A percentile compares a stretch with the other conserved stretches of the same genome.
These are phyloP conservation scores for Alternaria angustiovoidea DNA, from an alignment of 2,329 filamentous ascomycete genomes.

Conservation along the genomic window DNA sequence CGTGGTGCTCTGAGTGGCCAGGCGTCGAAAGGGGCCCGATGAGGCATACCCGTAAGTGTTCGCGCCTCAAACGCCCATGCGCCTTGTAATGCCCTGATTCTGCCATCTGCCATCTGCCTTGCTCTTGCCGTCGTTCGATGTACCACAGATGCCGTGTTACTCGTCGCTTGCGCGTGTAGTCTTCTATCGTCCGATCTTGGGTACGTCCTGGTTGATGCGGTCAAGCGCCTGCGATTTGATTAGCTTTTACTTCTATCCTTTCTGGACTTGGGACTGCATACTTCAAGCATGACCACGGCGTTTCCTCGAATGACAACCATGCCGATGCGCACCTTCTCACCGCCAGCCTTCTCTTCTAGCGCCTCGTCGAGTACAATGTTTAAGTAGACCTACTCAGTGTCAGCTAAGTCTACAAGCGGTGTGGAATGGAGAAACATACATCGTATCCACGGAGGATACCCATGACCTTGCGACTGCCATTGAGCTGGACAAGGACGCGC, in stretches of 20 bases:
- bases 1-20: conserved; percentile 5
- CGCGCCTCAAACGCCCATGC: conserved; percentile 35
- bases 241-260: conserved; percentile 8
- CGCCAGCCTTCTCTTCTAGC: conserved; percentile 90
- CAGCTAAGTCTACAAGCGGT: background rate
- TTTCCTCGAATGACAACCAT: conserved; percentile 98
- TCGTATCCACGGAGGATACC: conserved; percentile 95
- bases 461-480: conserved; percentile 96
- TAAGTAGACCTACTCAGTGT: conserved; percentile 78
- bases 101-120: conserved; percentile 2
- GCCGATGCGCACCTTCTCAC: conserved; percentile 88
- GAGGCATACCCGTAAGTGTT: conserved; percentile 30
- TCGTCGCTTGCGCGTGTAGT: conserved; percentile 5
- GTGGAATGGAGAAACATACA: conserved; percentile 63
- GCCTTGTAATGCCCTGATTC: conserved; percentile 19
- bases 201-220: conserved; percentile 47
- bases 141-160: background rate
- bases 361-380: conserved; percentile 98
- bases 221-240: conserved; percentile 41
- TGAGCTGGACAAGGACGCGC: conserved; percentile 95
- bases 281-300: conserved; percentile 98
- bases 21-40: conserved; percentile 14
- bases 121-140: conserved; percentile 1
- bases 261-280: conserved; percentile 8
- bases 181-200: conserved; percentile 42